Base-by-base conservation (phyloP, 768 basidiomycete species). In the Cantharellus cinnabarinus region DNA sequence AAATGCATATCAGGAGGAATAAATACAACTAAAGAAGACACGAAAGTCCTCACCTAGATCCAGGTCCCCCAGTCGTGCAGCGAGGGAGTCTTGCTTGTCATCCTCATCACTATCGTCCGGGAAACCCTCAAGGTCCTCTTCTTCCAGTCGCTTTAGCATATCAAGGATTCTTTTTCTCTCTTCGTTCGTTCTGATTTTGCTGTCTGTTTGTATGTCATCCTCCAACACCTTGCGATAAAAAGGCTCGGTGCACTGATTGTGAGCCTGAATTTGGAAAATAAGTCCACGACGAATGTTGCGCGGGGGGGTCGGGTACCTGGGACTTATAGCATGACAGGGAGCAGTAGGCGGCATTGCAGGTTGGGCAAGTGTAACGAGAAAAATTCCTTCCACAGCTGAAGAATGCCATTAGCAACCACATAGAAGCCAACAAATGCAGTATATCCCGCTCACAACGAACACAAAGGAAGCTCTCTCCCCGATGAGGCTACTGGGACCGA, bases 191-290 rank as follows among this genome's bases (percentile, higher is more conserved):
- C 76, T 72, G 64, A 76, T 79, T 3, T 79, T 76, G 2, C 81
- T 74, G 41, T 73, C 74, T 0, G 75, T 66, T 44, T 73, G 74
- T 58, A 87, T 82, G 52, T 83, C 79, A 2, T 68, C 68, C 63
- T 84, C 79, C 2, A 90, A 69, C 65, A 87, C 82, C 57, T 79
- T 80, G 63, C 79, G 79, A 68, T 89, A 89, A 67, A 91, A 91
- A 0, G 74, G 70, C 67, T 90, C 89, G 35, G 87, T 88, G 71
- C 88, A 90, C 67, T 77, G 75, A 2, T 74, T 72, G 68, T 90
- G 88, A 54, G 71, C 66, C 85, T 74, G 56, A 35, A 4, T 4
- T 37, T 35, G 35, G 35, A n/a, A 10, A 42, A 41, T n/a, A 3
- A 56, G 58, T 42, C 50, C 50, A 42, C 38, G n/a, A 42, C 29